Percentiles rank a stretch among this genome's conserved stretches.
phyloP scores from a whole-genome alignment of 192 early-diverging fungal species.

The Anaeromyces robustus region DNA sequence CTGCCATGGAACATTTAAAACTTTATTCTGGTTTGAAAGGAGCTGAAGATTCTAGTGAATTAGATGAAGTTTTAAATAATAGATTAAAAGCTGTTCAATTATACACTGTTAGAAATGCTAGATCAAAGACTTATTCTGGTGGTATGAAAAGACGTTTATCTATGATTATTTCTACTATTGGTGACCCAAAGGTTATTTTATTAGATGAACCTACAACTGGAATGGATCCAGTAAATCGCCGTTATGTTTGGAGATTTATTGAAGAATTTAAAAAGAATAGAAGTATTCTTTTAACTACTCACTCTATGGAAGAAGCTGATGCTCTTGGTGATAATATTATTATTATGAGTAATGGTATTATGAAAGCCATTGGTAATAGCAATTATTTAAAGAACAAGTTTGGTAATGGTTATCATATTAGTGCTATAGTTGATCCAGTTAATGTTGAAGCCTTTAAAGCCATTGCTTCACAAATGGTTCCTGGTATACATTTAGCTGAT shows the following conservation, averaged over 20 bases:
- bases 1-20: constrained; percentile 52
- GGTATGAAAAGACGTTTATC: constrained; percentile 62
- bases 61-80: constrained; percentile 27
- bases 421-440: neutral
- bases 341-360: constrained; percentile 43
- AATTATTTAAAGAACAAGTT: constrained; percentile 53
- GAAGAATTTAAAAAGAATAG: too few species aligned
- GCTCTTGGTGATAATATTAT: constrained; percentile 39
- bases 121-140: constrained; percentile 3
- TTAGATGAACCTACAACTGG: too few species aligned
- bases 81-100: constrained; percentile 51
- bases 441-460: neutral
- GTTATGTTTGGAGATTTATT: too few species aligned
- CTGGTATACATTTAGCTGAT: neutral
- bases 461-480: neutral
- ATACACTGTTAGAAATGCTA: constrained; percentile 41
- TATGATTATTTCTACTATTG: too few species aligned
- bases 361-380: constrained; percentile 43
- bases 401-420: constrained; percentile 52
- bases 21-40: constrained; percentile 63
- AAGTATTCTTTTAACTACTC: constrained; percentile 55
- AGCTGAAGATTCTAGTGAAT: constrained; percentile 15
- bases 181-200: too few species aligned
- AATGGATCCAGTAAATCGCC: too few species aligned
- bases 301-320: constrained; percentile 60